Percentiles rank a stretch among this genome's conserved stretches.
These are phyloP conservation scores for Canavalia ensiformis DNA, from an alignment of 306 rosid genomes.

Conservation along the genomic window DNA sequence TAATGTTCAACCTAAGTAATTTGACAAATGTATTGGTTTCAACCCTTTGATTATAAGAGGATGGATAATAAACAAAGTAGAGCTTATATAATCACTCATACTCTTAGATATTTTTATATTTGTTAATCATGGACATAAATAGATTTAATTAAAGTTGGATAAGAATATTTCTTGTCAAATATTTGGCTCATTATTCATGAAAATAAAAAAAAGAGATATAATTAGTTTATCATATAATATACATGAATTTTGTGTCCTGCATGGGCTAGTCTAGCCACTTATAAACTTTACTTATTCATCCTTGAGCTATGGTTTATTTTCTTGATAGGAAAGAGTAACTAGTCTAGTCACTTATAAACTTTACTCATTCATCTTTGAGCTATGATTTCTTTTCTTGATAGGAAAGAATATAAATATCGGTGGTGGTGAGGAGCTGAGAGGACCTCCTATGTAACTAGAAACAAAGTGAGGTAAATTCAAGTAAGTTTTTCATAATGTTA, in stretches of 20 bases:
- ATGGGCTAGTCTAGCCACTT: neutral
- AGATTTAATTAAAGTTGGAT: too few species aligned
- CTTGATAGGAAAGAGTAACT: too few species aligned
- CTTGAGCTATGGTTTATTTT: too few species aligned
- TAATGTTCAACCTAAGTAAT: too few species aligned
- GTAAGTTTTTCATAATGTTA: conserved; percentile 61
- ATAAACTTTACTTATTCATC: too few species aligned
- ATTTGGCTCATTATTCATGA: conserved; percentile 89
- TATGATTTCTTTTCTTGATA: conserved; percentile 47
- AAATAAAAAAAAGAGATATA: conserved; percentile 88
- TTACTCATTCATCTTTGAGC: conserved; percentile 26
- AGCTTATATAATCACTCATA: too few species aligned
- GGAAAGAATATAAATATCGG: conserved; percentile 63
- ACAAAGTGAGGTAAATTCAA: conserved; percentile 94
- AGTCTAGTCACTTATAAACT: neutral
- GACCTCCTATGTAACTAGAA: conserved; percentile 86
- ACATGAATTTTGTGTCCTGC: conserved; percentile 28
- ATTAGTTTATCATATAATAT: conserved; percentile 58
- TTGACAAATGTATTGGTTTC: too few species aligned
- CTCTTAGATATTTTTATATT: too few species aligned
- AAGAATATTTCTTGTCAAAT: conserved; percentile 57
- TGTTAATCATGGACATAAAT: too few species aligned
- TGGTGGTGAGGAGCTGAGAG: conserved; percentile 87
- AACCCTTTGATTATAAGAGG: too few species aligned
- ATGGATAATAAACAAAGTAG: too few species aligned